A percentile compares a stretch with the other conserved stretches of the same genome.
phyloP scores from a whole-genome alignment of 192 early-diverging fungal species.

The Umbelopsis sp. region DNA sequence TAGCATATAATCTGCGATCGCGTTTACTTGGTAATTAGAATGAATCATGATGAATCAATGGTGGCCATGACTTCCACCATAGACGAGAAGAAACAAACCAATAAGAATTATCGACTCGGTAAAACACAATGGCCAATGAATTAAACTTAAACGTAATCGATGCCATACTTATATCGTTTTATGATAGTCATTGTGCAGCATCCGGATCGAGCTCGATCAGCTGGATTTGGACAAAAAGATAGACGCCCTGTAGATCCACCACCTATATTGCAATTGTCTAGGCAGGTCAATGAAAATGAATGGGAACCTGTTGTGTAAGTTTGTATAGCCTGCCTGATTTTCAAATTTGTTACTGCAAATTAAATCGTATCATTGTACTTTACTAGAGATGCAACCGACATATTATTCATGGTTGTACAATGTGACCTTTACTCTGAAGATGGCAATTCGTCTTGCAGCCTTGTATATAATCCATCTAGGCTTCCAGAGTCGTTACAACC shows the following conservation, averaged over 20 bases:
- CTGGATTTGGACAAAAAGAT: constrained; percentile 74
- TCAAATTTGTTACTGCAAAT: no score
- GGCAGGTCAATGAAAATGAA: constrained; percentile 32
- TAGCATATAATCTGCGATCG: not conserved
- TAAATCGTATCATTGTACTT: not conserved
- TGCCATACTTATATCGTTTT: no score
- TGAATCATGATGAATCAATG: not conserved
- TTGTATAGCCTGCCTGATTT: not conserved
- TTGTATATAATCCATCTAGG: constrained; percentile 9
- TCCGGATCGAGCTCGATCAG: constrained; percentile 64
- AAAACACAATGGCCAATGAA: not conserved
- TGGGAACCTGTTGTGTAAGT: constrained; percentile 37
- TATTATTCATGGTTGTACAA: constrained; percentile 19
- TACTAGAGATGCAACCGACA: constrained; percentile 12
- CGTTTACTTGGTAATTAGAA: not conserved
- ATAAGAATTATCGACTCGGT: not conserved
- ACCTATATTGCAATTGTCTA: constrained; percentile 63
- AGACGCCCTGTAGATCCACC: constrained; percentile 66
- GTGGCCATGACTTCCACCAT: not conserved
- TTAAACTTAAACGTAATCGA: not conserved
- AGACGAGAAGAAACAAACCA: not conserved
- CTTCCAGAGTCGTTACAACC: not conserved
- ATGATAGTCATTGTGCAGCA: constrained; percentile 57
- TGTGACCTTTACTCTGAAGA: constrained; percentile 26
- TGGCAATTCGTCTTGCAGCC: not conserved